Evolutionary conservation across 1,284 basidiomycete genomes (phyloP).

Genomic region (Malassezia globosa): DNA sequence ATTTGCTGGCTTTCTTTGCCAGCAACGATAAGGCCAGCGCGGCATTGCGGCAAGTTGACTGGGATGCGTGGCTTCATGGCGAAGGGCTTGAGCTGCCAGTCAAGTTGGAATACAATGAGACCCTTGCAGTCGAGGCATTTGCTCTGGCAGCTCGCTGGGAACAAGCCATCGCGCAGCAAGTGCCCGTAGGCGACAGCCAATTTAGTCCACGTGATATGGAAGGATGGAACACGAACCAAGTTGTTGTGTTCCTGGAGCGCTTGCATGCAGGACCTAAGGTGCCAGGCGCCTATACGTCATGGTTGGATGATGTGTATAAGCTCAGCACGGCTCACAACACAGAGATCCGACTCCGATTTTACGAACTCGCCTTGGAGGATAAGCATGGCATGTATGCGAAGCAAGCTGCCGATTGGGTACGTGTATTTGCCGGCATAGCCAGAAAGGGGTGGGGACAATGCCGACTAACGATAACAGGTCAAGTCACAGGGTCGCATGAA

Average conservation of each 20-base stretch:
- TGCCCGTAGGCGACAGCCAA: slow-evolving; percentile 13
- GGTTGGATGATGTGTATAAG: slow-evolving; percentile 49
- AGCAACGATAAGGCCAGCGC: slow-evolving; percentile 47
- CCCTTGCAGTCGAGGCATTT: slow-evolving; percentile 59
- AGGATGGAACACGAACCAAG: slow-evolving; percentile 42
- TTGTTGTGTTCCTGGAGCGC: slow-evolving; percentile 51
- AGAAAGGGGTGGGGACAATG: too few relatives aligned
- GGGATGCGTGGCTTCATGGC: slow-evolving; percentile 72
- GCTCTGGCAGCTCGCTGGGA: slow-evolving; percentile 64
- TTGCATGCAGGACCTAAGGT: slow-evolving; percentile 47
- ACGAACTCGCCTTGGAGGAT: slow-evolving; percentile 49
- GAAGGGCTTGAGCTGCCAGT: slow-evolving; percentile 67
- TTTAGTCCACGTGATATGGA: slow-evolving; percentile 31
- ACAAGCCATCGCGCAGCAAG: slow-evolving; percentile 21
- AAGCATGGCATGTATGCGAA: slow-evolving; percentile 49
- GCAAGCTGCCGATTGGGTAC: slow-evolving; percentile 50
- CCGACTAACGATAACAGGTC: too few relatives aligned
- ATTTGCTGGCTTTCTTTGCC: slow-evolving; percentile 70
- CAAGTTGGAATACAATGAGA: slow-evolving; percentile 68
- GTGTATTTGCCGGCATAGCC: background rate
- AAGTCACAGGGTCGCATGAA: slow-evolving; percentile 49
- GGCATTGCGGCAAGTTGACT: slow-evolving; percentile 59
- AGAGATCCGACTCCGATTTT: slow-evolving; percentile 52
- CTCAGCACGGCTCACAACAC: slow-evolving; percentile 49
- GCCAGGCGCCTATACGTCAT: slow-evolving; percentile 36